Conservation (phyloP, 2,329 filamentous ascomycete species). For the Colletotrichum tabaci region DNA sequence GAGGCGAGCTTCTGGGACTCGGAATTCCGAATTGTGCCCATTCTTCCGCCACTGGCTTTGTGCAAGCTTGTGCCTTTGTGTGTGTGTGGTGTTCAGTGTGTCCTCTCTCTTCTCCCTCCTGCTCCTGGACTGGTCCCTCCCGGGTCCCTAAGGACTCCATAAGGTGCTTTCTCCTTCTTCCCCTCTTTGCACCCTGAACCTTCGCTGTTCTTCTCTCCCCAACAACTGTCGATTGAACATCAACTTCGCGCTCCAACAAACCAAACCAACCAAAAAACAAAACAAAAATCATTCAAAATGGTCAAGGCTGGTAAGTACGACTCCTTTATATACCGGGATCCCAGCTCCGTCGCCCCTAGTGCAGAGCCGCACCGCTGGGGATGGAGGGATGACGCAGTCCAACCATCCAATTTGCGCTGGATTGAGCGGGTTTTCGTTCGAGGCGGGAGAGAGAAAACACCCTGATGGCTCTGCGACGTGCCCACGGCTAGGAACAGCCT, state of each 20-base stretch:
- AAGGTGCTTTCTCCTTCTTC: constrained; percentile 34
- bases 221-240: constrained; percentile 27
- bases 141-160: constrained; percentile 26
- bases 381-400: constrained; percentile 50
- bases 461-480: constrained; percentile 49
- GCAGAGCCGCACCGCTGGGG: constrained; percentile 35
- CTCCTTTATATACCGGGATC: constrained; percentile 45
- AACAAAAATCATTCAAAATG: constrained; percentile 82
- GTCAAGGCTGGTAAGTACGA: constrained; percentile 91
- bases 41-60: constrained; percentile 26
- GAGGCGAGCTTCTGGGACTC: constrained; percentile 38
- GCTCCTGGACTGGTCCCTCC: constrained; percentile 9
- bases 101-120: constrained; percentile 6
- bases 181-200: constrained; percentile 36
- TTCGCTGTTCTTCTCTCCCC: constrained; percentile 30
- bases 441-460: constrained; percentile 47
- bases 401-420: constrained; percentile 56
- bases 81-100: neutral
- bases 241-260: constrained; percentile 27
- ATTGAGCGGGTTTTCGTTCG: constrained; percentile 72
- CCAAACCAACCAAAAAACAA: constrained; percentile 46
- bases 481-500: constrained; percentile 21
- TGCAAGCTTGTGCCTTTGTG: constrained; percentile 32
- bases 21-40: constrained; percentile 35
- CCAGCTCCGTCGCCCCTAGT: constrained; percentile 40